A percentile compares a stretch with the other conserved stretches of the same genome.
Conservation (phyloP, 352 stramenopile species). For the Pythium sukuiense region DNA sequence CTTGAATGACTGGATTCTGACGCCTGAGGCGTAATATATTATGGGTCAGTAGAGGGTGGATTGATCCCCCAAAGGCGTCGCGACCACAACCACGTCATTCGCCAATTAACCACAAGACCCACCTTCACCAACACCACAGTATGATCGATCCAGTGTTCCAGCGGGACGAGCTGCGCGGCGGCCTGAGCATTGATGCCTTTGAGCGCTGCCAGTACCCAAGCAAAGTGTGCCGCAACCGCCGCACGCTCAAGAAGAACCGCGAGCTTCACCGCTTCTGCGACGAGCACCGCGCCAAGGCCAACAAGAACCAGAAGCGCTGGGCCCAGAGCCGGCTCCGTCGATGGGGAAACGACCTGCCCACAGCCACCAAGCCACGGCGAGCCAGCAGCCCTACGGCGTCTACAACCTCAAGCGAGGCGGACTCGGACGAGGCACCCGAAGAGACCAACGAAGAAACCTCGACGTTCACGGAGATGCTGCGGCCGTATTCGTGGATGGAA, state of each 20-base stretch:
- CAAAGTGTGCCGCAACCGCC: background rate
- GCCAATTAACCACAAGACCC: background rate
- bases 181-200: background rate
- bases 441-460: background rate
- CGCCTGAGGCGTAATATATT: background rate
- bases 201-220: background rate
- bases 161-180: background rate
- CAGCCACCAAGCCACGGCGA: background rate
- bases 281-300: background rate
- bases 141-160: background rate
- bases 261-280: background rate
- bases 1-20: background rate
- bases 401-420: background rate
- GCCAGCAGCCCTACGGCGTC: background rate
- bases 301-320: slow-evolving; percentile 2
- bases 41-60: no score
- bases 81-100: background rate
- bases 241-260: background rate
- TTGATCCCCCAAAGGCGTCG: no score
- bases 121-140: background rate
- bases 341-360: background rate
- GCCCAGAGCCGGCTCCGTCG: background rate
- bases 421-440: background rate
- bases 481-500: background rate
- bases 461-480: background rate